Evolutionary conservation across 257 asterid genomes (phyloP), one percentile per base, ranked within the genome.

Genomic region (Solanum bukasovii): DNA sequence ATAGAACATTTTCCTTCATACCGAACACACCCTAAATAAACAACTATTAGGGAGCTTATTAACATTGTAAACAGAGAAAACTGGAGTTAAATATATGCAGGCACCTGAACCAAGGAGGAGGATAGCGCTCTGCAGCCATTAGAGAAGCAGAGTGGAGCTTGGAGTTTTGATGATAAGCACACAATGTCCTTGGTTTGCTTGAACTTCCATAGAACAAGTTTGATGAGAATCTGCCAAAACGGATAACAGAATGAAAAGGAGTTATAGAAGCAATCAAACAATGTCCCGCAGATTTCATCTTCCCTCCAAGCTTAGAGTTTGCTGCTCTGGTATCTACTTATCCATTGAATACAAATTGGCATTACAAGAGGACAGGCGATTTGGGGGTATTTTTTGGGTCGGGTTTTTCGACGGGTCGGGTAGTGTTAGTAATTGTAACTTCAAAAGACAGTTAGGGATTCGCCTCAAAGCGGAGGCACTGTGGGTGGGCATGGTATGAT

Each of bases 51-150:
- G 56, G 65, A 78, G n/a, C 65, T 79, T 13, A 78, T 78, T 42
- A 42, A 42, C 63, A 3, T n/a, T 2, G 23, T 27, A 23, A 79
- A 71, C 11, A 9, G 46, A 59, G 29, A 34, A 71, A 59, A 81
- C 34, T 40, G 72, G 65, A 75, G 56, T 8, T 21, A 84, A 37
- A 49, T 89, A 84, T 34, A 77, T 87, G 40, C 89, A 97, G 98
- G 4, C 9, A 73, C 82, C 99, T 97, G 94, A 96, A 97, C 98
- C 94, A 95, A 73, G 99, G 94, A 84, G 98, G 98, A 86, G 89
- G 93, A 71, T 94, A 93, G 75, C 91, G 92, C 14, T 91, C 70
- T 34, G 94, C 94, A 86, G 91, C 98, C 99, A 95, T 97, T 91
- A 49, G 72, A 90, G 91, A 88, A 87, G 92, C 88, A 72, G 89